Evolutionary conservation across 2,329 filamentous ascomycete genomes (phyloP), one percentile per base, ranked within the genome.

Genomic region (Sporothrix brasiliensis): DNA sequence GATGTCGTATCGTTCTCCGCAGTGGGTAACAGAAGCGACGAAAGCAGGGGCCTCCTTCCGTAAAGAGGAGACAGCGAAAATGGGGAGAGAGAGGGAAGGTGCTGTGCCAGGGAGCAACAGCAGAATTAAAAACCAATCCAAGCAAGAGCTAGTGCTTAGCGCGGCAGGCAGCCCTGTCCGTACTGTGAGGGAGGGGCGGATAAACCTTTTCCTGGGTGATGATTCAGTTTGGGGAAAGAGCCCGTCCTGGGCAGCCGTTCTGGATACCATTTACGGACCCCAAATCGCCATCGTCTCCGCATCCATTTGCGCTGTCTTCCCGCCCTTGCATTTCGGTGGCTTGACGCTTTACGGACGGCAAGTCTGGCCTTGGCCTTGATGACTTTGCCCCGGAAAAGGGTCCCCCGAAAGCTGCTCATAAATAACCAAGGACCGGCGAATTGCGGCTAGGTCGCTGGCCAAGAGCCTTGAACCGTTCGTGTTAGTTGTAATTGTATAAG

Each of bases 1-100:
- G 58, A 63, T 19, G 47, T 41, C 49, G 65, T 67, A 67, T 54
- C 39, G 50, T 54, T 54, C 65, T 67, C 65, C 50, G 65, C 50
- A 68, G 41, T 68, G 67, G 39, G 24, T 50, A 49, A 30, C 14
- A 65, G 27, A 50, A 16, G 41, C 11, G 39, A 44, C 16, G 14
- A 65, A 68, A 58, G 39, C 66, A 68, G 21, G 66, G 66, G 50
- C 44, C 52, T 47, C 21, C 30, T 53, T 27, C 14, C 13, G 39
- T 4, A 44, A 67, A 16, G 47, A 53, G 16, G 34, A 21, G 21
- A 41, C 34, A 44, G 9, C 14, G 2, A 34, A 39, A 49, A 21
- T 44, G 30, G 30, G 34, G 49, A 44, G 39, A 47, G 49, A 44
- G 39, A 47, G 10, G 21, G 30, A 58, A 21, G 39, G 10, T 21